Evolutionary conservation across 768 basidiomycete genomes (phyloP).

Genomic region (Cubamyces lactineus): DNA sequence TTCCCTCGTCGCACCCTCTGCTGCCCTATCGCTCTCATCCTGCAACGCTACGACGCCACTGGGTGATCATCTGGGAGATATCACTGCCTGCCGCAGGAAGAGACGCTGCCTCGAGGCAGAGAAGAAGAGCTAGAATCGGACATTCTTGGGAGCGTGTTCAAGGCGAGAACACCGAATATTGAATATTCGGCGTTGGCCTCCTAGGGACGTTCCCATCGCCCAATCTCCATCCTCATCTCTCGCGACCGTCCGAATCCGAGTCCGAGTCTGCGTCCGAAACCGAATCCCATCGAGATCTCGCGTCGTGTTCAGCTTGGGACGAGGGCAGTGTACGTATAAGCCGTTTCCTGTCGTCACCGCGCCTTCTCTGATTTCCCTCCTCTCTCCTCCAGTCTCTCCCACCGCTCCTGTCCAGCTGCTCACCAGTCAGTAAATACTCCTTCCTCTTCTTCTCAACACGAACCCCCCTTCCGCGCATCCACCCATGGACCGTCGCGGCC

Average conservation of each 20-base stretch:
- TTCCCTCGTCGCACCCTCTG: background rate
- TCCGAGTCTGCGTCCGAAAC: too few species aligned
- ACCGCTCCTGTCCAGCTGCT: background rate
- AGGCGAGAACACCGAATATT: background rate
- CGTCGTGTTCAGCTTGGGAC: too few species aligned
- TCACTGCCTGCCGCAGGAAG: background rate
- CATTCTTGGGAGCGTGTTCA: slow-evolving; percentile 12
- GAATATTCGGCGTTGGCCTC: background rate
- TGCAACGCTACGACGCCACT: background rate
- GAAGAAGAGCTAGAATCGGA: slow-evolving; percentile 8
- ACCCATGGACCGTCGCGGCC: slow-evolving; percentile 34
- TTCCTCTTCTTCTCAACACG: too few species aligned
- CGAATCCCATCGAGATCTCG: too few species aligned
- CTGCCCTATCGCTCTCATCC: background rate
- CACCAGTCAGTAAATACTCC: too few species aligned
- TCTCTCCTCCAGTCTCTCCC: slow-evolving; percentile 17
- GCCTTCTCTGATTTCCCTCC: slow-evolving; percentile 24
- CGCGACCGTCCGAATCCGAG: too few species aligned
- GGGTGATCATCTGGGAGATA: background rate
- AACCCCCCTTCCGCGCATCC: slow-evolving; percentile 6
- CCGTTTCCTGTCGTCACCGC: slow-evolving; percentile 23
- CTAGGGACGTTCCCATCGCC: background rate
- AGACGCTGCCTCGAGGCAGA: slow-evolving; percentile 25
- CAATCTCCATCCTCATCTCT: too few species aligned
- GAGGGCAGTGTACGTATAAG: slow-evolving; percentile 24